These are phyloP conservation scores for Taiwanofungus camphoratus DNA, from an alignment of 1,284 basidiomycete species.

Conservation along the genomic window DNA sequence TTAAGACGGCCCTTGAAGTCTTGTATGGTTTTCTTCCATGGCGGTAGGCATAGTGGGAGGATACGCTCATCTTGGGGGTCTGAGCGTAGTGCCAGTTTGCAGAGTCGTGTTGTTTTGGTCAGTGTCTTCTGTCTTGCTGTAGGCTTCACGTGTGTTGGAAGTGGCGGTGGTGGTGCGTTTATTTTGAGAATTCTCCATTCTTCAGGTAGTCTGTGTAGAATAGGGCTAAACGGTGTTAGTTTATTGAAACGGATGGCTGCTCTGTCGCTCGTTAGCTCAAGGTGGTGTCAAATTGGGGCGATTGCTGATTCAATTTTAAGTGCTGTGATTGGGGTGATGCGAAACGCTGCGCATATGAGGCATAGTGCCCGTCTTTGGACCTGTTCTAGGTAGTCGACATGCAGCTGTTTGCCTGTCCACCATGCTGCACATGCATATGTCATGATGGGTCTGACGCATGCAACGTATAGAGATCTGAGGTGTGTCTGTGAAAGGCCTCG, in stretches of 20 bases:
- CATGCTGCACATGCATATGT: constrained; percentile 6
- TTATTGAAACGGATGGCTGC: constrained; percentile 3
- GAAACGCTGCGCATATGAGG: constrained; percentile 3
- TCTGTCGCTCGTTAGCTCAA: neutral
- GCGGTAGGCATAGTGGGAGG: constrained; percentile 1
- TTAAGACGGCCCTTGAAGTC: neutral
- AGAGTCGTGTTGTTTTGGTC: neutral
- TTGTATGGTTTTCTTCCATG: neutral
- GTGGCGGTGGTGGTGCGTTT: neutral
- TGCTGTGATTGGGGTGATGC: neutral
- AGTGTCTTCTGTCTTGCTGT: neutral
- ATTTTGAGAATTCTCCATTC: neutral
- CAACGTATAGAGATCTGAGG: constrained; percentile 7
- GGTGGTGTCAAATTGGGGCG: constrained; percentile 2
- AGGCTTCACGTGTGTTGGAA: neutral
- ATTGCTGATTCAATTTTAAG: constrained; percentile 5
- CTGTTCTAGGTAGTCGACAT: neutral
- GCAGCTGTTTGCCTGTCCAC: constrained; percentile 3
- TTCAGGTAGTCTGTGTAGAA: neutral
- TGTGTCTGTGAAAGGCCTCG: constrained; percentile 6
- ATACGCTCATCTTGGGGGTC: constrained; percentile 1
- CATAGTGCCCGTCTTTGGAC: neutral
- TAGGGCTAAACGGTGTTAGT: constrained; percentile 1
- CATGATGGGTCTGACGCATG: constrained; percentile 5
- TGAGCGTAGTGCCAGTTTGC: neutral